These are phyloP conservation scores for Dactylonectria estremocensis DNA, from an alignment of 2,329 filamentous ascomycete genomes.

Conservation along the genomic window DNA sequence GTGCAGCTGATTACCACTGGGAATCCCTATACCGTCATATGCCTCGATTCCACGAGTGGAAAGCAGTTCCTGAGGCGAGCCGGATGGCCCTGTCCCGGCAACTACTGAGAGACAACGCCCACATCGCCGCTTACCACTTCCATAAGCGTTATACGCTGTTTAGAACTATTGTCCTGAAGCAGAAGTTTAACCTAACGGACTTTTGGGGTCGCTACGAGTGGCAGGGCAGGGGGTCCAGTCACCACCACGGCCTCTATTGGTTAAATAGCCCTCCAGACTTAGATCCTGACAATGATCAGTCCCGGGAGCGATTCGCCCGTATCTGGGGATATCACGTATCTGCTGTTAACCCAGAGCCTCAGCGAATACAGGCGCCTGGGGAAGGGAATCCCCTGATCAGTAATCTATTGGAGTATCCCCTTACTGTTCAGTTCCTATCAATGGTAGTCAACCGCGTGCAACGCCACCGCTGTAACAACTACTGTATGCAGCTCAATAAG, in stretches of 20 bases:
- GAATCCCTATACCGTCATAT: constrained; percentile 6
- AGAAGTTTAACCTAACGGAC: neutral
- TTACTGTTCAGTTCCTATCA: neutral
- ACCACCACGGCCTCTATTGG: neutral
- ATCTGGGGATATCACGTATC: neutral
- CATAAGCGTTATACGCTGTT: constrained; percentile 17
- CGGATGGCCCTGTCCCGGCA: constrained; percentile 6
- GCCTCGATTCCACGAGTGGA: neutral
- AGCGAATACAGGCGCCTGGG: neutral
- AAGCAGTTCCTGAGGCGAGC: constrained; percentile 1
- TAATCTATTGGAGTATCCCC: neutral
- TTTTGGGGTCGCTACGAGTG: neutral
- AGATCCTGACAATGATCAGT: neutral
- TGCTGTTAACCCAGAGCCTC: neutral
- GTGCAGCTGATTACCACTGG: neutral
- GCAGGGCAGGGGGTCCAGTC: neutral
- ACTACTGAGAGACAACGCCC: constrained; percentile 2
- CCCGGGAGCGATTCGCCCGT: neutral
- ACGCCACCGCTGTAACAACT: neutral
- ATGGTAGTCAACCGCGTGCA: neutral
- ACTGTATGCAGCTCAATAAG: neutral
- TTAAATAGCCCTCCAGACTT: neutral
- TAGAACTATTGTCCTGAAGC: constrained; percentile 7
- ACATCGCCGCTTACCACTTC: constrained; percentile 13
- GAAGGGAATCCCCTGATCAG: neutral